These are phyloP conservation scores for Linum trigynum DNA, from an alignment of 345 rosid genomes.

Conservation along the genomic window DNA sequence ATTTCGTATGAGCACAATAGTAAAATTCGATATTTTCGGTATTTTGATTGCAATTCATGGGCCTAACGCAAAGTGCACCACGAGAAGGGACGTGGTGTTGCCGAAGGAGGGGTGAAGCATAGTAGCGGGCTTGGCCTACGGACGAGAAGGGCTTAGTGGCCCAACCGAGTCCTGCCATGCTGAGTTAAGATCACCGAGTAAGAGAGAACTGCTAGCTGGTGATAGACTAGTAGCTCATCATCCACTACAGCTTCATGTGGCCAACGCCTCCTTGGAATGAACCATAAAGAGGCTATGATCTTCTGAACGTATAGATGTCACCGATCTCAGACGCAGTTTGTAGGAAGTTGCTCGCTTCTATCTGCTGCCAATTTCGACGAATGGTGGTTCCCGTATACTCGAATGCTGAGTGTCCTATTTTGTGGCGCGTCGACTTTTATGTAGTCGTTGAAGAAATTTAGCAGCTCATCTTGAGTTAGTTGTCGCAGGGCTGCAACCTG, in stretches of 20 bases:
- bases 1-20: no score
- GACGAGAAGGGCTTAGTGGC: no score
- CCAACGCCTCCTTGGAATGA: conserved; percentile 62
- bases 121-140: no score
- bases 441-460: conserved; percentile 59
- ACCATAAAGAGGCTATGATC: conserved; percentile 68
- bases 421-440: conserved; percentile 53
- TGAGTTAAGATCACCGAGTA: no score
- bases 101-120: no score
- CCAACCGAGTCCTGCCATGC: background rate
- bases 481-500: conserved; percentile 62
- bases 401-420: conserved; percentile 51
- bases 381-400: conserved; percentile 58
- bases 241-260: conserved; percentile 41
- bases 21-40: no score
- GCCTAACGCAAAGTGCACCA: no score
- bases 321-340: conserved; percentile 35
- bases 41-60: no score
- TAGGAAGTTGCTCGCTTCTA: conserved; percentile 25
- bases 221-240: no score
- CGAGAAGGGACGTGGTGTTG: no score
- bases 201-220: no score
- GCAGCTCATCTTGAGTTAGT: conserved; percentile 56
- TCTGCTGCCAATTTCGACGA: conserved; percentile 35
- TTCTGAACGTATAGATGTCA: conserved; percentile 62